Conservation (phyloP, 2,329 filamentous ascomycete species). For the Epichloe elymi region DNA sequence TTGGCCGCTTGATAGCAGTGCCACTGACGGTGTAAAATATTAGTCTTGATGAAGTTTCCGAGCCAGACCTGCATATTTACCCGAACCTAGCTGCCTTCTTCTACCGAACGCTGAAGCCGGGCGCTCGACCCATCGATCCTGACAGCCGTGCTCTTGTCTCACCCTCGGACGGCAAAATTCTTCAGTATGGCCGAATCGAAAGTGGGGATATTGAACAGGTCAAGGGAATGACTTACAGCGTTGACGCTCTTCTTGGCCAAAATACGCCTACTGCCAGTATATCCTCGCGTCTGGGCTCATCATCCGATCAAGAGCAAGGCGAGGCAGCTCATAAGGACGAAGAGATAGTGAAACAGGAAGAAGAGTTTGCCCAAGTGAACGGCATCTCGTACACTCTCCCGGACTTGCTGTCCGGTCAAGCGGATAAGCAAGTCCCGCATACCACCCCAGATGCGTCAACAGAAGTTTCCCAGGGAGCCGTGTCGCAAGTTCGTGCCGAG, state of each 20-base stretch:
- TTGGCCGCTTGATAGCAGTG: neutral
- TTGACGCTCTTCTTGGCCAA: conserved; percentile 80
- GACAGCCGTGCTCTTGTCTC: conserved; percentile 70
- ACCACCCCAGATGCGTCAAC: conserved; percentile 63
- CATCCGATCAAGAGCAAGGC: conserved; percentile 12
- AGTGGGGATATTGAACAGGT: conserved; percentile 95
- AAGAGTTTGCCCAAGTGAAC: conserved; percentile 89
- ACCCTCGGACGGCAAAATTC: conserved; percentile 77
- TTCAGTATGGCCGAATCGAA: conserved; percentile 87
- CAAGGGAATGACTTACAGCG: conserved; percentile 94
- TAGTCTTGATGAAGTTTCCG: conserved; percentile 71
- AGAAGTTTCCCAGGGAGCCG: conserved; percentile 47
- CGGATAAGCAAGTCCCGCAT: conserved; percentile 31
- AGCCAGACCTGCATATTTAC: conserved; percentile 78
- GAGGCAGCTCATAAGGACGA: conserved; percentile 33
- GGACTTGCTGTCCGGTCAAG: conserved; percentile 65
- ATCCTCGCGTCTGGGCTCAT: conserved; percentile 12
- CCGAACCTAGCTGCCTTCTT: conserved; percentile 95
- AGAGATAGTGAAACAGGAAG: conserved; percentile 63
- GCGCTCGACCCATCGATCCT: conserved; percentile 70
- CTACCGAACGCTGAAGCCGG: conserved; percentile 87
- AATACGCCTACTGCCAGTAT: conserved; percentile 43
- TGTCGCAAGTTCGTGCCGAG: conserved; percentile 73
- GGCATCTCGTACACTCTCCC: conserved; percentile 93
- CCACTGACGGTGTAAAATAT: conserved; percentile 12